Percentiles rank a stretch among this genome's conserved stretches.
These are phyloP conservation scores for Lipomyces spencermartinsiae DNA, from an alignment of 805 yeast genomes.

Conservation along the genomic window DNA sequence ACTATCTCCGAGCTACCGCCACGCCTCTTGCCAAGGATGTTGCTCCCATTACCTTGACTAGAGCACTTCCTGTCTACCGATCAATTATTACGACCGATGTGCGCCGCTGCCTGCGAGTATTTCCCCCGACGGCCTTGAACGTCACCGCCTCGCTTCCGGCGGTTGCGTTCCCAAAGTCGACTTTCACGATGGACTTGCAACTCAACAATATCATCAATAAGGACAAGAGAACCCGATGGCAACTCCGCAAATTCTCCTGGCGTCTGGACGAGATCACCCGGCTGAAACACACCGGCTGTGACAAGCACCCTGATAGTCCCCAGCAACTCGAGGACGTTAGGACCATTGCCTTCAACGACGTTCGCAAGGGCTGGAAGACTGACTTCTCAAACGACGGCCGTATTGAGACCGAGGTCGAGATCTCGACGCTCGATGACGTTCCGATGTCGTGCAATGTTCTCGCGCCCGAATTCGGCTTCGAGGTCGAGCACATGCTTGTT, in stretches of 20 bases:
- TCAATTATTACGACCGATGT: conserved; percentile 83
- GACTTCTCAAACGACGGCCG: conserved; percentile 81
- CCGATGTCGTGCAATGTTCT: conserved; percentile 70
- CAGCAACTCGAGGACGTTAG: conserved; percentile 65
- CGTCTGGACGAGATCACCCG: conserved; percentile 82
- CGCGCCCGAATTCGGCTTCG: conserved; percentile 80
- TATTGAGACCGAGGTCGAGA: conserved; percentile 62
- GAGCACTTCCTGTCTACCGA: conserved; percentile 77
- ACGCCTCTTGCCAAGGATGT: conserved; percentile 40
- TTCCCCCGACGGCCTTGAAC: conserved; percentile 93
- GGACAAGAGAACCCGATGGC: conserved; percentile 66
- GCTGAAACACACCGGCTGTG: conserved; percentile 64
- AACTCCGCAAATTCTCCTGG: conserved; percentile 90
- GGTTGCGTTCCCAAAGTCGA: conserved; percentile 85
- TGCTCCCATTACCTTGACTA: conserved; percentile 50
- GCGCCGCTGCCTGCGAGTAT: conserved; percentile 83
- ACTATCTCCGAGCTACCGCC: conserved; percentile 70
- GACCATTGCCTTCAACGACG: conserved; percentile 76
- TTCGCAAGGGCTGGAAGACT: conserved; percentile 93
- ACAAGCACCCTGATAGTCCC: conserved; percentile 32
- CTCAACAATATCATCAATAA: conserved; percentile 61
- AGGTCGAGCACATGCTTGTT: conserved; percentile 74
- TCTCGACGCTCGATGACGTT: conserved; percentile 42
- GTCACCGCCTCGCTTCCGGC: conserved; percentile 88
- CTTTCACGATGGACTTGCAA: conserved; percentile 81